A percentile compares a stretch with the other conserved stretches of the same genome.
Conservation (phyloP, 352 stramenopile species). For the Pythium sukuiense region DNA sequence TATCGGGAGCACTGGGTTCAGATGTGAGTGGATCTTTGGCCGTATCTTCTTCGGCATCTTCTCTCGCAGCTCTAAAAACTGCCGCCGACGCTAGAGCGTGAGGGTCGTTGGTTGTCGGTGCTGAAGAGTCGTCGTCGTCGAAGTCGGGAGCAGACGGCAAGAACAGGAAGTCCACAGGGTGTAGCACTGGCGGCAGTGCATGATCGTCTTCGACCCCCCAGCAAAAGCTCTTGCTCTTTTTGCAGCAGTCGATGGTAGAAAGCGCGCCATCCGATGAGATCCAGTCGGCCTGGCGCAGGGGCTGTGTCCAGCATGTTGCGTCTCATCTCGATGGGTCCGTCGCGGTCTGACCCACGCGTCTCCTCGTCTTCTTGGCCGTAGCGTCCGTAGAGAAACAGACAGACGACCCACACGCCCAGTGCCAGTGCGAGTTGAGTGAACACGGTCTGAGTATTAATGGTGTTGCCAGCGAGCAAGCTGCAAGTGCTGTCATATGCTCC, state of each 20-base stretch:
- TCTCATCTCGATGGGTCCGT: neutral
- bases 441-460: neutral
- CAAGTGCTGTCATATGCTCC: neutral
- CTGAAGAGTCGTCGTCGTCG: constrained; percentile 8
- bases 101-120: neutral
- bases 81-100: constrained; percentile 1
- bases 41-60: neutral
- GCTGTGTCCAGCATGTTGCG: constrained; percentile 7
- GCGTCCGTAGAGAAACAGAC: neutral
- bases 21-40: neutral
- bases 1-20: neutral
- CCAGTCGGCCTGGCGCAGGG: neutral
- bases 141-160: neutral
- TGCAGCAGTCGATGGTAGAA: neutral
- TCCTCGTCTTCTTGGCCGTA: neutral
- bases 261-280: constrained; percentile 5
- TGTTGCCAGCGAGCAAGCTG: neutral
- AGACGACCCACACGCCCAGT: neutral
- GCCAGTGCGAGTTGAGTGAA: neutral
- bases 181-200: neutral
- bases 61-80: neutral
- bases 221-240: constrained; percentile 1
- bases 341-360: too few relatives aligned
- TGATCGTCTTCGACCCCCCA: too few relatives aligned
- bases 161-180: neutral